Conservation (phyloP, 192 early-diverging fungal species). For the Pilobolus umbonatus region DNA sequence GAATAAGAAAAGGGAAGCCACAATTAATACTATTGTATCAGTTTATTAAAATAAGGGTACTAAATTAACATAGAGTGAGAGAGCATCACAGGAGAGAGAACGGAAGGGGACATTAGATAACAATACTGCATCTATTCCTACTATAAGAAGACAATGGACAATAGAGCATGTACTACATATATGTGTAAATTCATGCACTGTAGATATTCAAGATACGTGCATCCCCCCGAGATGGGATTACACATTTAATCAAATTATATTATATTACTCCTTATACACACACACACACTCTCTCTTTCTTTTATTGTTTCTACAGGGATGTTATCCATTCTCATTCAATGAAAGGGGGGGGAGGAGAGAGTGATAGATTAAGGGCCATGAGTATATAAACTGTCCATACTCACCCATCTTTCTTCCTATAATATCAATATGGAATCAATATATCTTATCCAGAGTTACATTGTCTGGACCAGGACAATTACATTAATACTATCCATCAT, state of each 20-base stretch:
- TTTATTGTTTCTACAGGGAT: not conserved
- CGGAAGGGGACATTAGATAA: not conserved
- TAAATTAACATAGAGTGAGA: not conserved
- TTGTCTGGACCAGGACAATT: conserved; percentile 9
- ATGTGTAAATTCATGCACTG: too few relatives aligned
- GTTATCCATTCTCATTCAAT: not conserved
- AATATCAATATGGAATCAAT: not conserved
- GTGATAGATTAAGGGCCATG: not conserved
- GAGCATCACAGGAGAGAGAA: not conserved
- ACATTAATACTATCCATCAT: conserved; percentile 4
- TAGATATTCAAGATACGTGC: too few relatives aligned
- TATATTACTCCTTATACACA: not conserved
- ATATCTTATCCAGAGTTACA: not conserved
- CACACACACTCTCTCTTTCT: not conserved
- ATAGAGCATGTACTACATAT: too few relatives aligned
- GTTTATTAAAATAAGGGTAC: not conserved
- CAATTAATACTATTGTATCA: not conserved
- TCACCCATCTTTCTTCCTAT: too few relatives aligned
- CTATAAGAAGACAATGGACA: too few relatives aligned
- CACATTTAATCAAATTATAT: not conserved
- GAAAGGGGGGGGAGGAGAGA: not conserved
- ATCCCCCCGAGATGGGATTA: too few relatives aligned
- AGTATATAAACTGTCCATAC: not conserved
- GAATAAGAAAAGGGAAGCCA: not conserved
- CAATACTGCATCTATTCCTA: too few relatives aligned